Base-by-base conservation (phyloP, 148 eudicot genomes). In the Spergularia marina region DNA sequence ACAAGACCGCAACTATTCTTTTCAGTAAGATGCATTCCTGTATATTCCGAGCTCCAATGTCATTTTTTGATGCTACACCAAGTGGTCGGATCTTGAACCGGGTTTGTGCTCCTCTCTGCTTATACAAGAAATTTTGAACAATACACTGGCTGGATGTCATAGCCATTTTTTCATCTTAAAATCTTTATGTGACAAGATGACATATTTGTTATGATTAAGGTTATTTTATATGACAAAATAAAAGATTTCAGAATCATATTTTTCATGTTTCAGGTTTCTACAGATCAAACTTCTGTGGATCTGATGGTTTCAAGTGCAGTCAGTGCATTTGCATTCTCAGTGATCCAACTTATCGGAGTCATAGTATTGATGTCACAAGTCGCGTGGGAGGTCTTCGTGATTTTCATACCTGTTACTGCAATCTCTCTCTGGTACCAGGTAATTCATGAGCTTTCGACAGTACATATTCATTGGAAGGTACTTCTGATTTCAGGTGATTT, bases 251-350 rank as follows among this genome's bases (percentile, higher is more conserved):
- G 36, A 30, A 30, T 30, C 9, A 21, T 40, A 20, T 23, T 18
- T 30, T 53, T 40, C 13, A 20, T 74, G 41, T 54, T 71, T 17
- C 83, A 87, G 91, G 91, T 84, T 47, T 85, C 88, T 10, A 85
- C 91, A 23, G 91, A 87, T 79, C 91, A 87, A 68, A 84, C 74
- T 67, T 82, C 81, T 41, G 80, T 87, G 7, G 91, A 87, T 76
- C 53, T 80, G 77, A 54, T 11, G 3, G 80, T 85, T 34, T 75
- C 87, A 40, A 18, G 0, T 36, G 74, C 18, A 76, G 74, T 85
- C 56, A 83, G 76, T 36, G 14, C 61, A 10, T 84, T 76, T 83
- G 88, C 82, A 0, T 74, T 85, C 70, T 20, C 84, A 30, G 11
- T 75, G 20, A 85, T 84, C 51, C 83, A 85, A 68, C 87, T 85